Base-by-base conservation (phyloP, 192 early-diverging fungal species). In the Coemansia sp. region DNA sequence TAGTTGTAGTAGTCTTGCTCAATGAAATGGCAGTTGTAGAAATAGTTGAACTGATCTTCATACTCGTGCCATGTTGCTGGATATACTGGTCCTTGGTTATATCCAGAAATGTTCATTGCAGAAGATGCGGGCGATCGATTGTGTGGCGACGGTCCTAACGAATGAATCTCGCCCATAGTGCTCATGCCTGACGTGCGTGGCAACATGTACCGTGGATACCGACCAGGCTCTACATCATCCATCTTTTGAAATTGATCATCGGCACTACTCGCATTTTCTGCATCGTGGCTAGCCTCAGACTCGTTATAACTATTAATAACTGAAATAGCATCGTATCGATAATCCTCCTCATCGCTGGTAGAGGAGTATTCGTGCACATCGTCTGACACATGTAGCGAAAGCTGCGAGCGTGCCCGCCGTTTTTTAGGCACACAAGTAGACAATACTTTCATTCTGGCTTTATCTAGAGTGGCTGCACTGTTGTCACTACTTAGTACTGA, bases 1-100 rank as follows among this genome's bases (percentile, higher is more conserved):
- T 75, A 80, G 69, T 80, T 66, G 45, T 80, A 80, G 69, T 75
- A 80, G 56, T 80, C 72, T 62, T 80, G 77, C 68, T 80, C 77
- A 40, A 80, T 75, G 48, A 80, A 80, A 40, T 80, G 77, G 59
- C 77, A 80, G 66, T 74, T 80, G 72, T 80, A 80, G 63, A 80
- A 71, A 59, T 80, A 74, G 66, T 80, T 80, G 66, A 80, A 80
- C 72, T 80, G 77, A 40, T 80, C 77, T 40, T 80, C 77, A 32
- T 80, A 80, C 62, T 80, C 77, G 65, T 75, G 77, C 77, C 77
- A 80, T 16, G 69, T 80, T 19, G 77, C 56, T 13, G 77, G 77
- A 39, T 80, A 80, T 26, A 53, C 69, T 4, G 69, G 59, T 12
- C 69, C 15, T 41, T 75, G 72, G 40, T 59, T 58, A 45, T 71